phyloP scores from a whole-genome alignment of 225 moss, liverwort and hornwort species.

The Pseudisothecium myosuroides region DNA sequence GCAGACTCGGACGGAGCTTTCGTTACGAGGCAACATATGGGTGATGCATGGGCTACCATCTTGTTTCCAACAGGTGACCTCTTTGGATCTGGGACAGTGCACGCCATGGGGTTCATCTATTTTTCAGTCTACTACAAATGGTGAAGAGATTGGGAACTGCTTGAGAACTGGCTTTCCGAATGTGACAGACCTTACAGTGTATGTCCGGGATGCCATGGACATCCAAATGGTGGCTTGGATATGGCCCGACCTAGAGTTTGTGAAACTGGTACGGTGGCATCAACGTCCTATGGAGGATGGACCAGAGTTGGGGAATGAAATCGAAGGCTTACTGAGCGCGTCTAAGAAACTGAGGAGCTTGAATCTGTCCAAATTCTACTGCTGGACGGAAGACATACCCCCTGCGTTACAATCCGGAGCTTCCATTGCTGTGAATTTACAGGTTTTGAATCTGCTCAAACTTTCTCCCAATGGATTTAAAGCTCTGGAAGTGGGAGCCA shows the following conservation, averaged over 20 bases:
- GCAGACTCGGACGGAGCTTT: constrained; percentile 57
- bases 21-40: constrained; percentile 71
- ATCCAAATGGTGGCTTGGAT: constrained; percentile 76
- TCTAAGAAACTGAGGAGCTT: constrained; percentile 48
- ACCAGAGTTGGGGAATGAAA: constrained; percentile 33
- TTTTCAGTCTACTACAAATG: constrained; percentile 48
- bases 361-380: constrained; percentile 74
- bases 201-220: constrained; percentile 68
- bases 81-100: constrained; percentile 64
- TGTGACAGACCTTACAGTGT: constrained; percentile 53
- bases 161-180: constrained; percentile 61
- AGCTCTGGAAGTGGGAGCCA: constrained; percentile 52
- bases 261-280: constrained; percentile 72
- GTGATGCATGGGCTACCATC: constrained; percentile 37
- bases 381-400: constrained; percentile 89
- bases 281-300: constrained; percentile 53
- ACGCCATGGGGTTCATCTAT: constrained; percentile 92
- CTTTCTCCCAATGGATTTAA: constrained; percentile 81
- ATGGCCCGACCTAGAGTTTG: constrained; percentile 68
- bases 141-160: constrained; percentile 60
- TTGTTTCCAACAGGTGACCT: constrained; percentile 48
- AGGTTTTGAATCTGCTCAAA: constrained; percentile 66
- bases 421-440: constrained; percentile 35
- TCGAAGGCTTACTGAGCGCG: constrained; percentile 36
- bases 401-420: constrained; percentile 40